Base-by-base conservation (phyloP, 768 basidiomycete genomes). In the Xerocomellus dryophilus region DNA sequence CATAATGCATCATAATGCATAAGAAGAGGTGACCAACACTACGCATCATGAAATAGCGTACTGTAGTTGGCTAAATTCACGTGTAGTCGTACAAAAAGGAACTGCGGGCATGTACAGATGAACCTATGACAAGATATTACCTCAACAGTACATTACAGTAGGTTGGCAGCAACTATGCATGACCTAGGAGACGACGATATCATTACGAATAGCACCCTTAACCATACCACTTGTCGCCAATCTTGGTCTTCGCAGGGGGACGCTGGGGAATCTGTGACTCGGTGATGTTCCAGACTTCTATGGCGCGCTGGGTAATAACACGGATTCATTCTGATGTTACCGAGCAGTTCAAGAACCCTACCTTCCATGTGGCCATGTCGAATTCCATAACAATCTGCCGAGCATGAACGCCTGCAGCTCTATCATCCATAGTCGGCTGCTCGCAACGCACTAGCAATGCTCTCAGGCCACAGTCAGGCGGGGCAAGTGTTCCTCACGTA, bases 341-440 rank as follows among this genome's bases (percentile, higher is more conserved):
- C 6, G 11, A 27, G 34, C 18, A 18, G 48, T 41, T 42, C 52
- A 40, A 14, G 67, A 78, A 31, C 10, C 20, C 45, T 58, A 93
- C 95, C 81, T 79, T 72, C 95, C 95, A 99, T 0, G 87, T 86
- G 4, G 83, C 80, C 83, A 90, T 86, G 60, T 96, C 94, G 61
- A 98, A 85, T 68, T 98, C 94, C 58, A 97, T 77, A 1, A 99
- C 89, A 58, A 93, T 81, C 68, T 99, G 96, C 42, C 83, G 81
- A 64, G 89, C 93, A 57, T 78, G 77, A 35, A 90, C 73, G 2
- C 87, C 85, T 0, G 76, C 74, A 1, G 71, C 72, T 56, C 85
- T 85, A 58, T 91, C 86, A 20, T 84, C 78, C 50, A 82, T 75
- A 15, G 73, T 78, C 0, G 90, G 87, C 23, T 79, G 74, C 56